Evolutionary conservation across 345 rosid genomes (phyloP).

Genomic region (Chamaenerion angustifolium): DNA sequence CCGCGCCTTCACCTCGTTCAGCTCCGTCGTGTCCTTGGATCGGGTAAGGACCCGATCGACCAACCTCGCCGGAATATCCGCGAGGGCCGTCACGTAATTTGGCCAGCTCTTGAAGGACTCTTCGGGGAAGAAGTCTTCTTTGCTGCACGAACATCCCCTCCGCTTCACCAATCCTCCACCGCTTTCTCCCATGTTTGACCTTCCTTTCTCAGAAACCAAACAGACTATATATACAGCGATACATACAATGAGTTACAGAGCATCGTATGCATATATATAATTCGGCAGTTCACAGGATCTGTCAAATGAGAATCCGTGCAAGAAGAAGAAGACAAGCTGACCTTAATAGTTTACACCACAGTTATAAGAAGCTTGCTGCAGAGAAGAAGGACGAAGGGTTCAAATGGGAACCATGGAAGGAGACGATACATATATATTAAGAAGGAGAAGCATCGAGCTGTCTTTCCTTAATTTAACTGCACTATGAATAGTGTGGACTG

Average conservation of each 20-base stretch:
- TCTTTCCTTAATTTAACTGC: too few relatives aligned
- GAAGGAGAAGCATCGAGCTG: too few relatives aligned
- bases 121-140: conserved; percentile 68
- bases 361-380: too few relatives aligned
- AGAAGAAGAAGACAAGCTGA: too few relatives aligned
- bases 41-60: conserved; percentile 48
- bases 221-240: too few relatives aligned
- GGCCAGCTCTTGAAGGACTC: conserved; percentile 61
- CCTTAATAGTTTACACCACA: too few relatives aligned
- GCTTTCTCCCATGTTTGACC: conserved; percentile 6
- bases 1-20: conserved; percentile 59
- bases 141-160: conserved; percentile 62
- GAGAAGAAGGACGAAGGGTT: too few relatives aligned
- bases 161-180: conserved; percentile 25
- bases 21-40: conserved; percentile 58
- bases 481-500: too few relatives aligned
- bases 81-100: conserved; percentile 45
- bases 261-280: too few relatives aligned
- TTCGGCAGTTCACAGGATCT: too few relatives aligned
- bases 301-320: too few relatives aligned
- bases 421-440: background rate
- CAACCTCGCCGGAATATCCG: conserved; percentile 45
- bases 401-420: background rate
- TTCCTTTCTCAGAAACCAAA: background rate
- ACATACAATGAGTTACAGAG: too few relatives aligned